Evolutionary conservation across 495 filamentous ascomycete species (phyloP).

Genomic region (Neurospora sp.): DNA sequence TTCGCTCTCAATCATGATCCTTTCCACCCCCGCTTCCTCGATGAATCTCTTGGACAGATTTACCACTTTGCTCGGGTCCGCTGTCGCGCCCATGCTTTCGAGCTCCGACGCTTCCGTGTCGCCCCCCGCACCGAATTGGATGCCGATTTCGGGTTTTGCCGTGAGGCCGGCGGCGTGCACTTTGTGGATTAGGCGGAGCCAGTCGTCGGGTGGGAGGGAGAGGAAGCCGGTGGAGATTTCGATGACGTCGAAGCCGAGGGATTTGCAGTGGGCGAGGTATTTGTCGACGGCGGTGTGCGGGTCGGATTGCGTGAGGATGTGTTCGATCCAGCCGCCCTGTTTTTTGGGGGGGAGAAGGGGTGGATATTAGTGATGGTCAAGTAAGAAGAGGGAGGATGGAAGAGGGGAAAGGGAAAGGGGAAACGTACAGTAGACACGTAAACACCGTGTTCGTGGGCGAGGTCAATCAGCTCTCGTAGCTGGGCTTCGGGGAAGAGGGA

Average conservation of each 20-base stretch:
- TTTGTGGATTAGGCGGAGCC: conserved; percentile 45
- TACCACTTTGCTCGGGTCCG: conserved; percentile 42
- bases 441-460: conserved; percentile 42
- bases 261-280: conserved; percentile 43
- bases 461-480: conserved; percentile 41
- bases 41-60: conserved; percentile 43
- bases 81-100: conserved; percentile 37
- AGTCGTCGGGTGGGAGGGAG: conserved; percentile 45
- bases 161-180: conserved; percentile 42
- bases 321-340: conserved; percentile 45
- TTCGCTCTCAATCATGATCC: conserved; percentile 54
- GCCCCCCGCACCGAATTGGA: conserved; percentile 52
- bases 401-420: not conserved
- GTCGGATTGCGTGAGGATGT: conserved; percentile 38
- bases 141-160: conserved; percentile 51
- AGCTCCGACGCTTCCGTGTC: conserved; percentile 42
- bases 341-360: too few species aligned
- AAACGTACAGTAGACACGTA: conserved; percentile 40
- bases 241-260: conserved; percentile 46
- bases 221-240: conserved; percentile 47
- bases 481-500: conserved; percentile 39
- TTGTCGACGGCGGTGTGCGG: conserved; percentile 34
- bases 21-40: conserved; percentile 41
- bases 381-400: not conserved
- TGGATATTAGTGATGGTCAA: not conserved